Evolutionary conservation across 1,284 basidiomycete genomes (phyloP), one percentile per base, ranked within the genome.

Genomic region (Blastosporella zonata): DNA sequence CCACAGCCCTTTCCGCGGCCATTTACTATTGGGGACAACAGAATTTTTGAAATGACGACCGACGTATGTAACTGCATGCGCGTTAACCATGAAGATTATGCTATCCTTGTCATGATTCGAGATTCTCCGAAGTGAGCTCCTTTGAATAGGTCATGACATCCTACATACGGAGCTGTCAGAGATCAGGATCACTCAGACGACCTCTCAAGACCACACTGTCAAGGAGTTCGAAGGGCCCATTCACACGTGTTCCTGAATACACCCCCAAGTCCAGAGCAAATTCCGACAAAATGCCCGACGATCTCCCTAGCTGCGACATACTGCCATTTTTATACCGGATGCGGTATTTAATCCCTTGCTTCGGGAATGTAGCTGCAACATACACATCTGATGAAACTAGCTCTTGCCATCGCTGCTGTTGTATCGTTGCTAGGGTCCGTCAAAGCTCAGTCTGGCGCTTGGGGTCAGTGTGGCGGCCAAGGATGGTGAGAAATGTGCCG

Each of bases 391-490:
- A 57, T 59, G 51, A 57, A 48, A 31, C 37, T 48, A 7, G 38
- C 54, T 23, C 20, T 60, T 28, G 48, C 42, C 12, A 20, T 53
- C 18, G 47, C 50, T 7, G 23, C 51, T 17, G 34, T 58, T 21
- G 35, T 59, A 25, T 52, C 56, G 12, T 43, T 64, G 18, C 29
- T 59, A 6, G 51, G 46, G 21, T 47, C 36, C 17, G 61, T 49
- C 12, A 49, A 31, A 15, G 73, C 73, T 5, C 74, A 77, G 54
- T 64, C 72, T 12, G 56, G 63, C 41, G 70, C 68, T 12, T 78
- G 67, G 66, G 70, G 68, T 18, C 75, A 78, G 53, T 77, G 76
- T 58, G 76, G 75, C 34, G 76, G 76, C 21, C 66, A 66, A 48
- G 70, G 70, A 46, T 78, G 75, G 75, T 76, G 48, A 57, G 62